A percentile compares a stretch with the other conserved stretches of the same genome.
phyloP scores from a whole-genome alignment of 1,284 basidiomycete species.

The Sporisorium sorghi region DNA sequence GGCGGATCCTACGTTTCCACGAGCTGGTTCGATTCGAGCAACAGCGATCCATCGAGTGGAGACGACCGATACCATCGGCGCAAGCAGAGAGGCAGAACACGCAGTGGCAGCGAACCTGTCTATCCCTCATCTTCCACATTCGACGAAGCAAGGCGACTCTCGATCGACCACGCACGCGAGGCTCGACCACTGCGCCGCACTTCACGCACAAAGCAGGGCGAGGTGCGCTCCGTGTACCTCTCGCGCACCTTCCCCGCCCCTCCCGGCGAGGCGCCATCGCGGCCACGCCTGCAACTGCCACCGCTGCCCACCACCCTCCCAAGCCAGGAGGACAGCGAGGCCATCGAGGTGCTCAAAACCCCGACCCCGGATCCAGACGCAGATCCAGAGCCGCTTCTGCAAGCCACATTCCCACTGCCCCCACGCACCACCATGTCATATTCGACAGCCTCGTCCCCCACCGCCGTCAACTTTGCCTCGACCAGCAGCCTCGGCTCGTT shows the following conservation, averaged over 20 bases:
- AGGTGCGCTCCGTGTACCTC: constrained; percentile 24
- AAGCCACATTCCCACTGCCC: neutral
- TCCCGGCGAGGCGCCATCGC: neutral
- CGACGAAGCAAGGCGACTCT: neutral
- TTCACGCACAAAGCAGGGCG: constrained; percentile 6
- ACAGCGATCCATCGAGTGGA: neutral
- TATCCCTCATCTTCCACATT: neutral
- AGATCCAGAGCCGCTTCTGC: neutral
- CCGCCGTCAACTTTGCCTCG: neutral
- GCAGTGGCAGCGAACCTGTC: constrained; percentile 8
- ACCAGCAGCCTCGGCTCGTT: neutral
- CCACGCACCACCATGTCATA: neutral
- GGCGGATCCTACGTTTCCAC: neutral
- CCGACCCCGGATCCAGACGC: too few relatives aligned
- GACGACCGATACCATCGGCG: neutral
- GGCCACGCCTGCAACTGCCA: neutral
- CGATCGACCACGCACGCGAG: neutral
- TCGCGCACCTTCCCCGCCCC: neutral
- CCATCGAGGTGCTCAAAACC: constrained; percentile 16
- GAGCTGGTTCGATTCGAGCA: neutral
- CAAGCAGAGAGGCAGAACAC: neutral
- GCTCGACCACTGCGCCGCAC: constrained; percentile 14
- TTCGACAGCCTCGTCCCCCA: too few relatives aligned
- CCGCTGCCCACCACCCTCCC: neutral
- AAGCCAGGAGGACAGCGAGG: neutral